Conservation (phyloP, 2,329 filamentous ascomycete genomes). For the Thermoascus crustaceus region DNA sequence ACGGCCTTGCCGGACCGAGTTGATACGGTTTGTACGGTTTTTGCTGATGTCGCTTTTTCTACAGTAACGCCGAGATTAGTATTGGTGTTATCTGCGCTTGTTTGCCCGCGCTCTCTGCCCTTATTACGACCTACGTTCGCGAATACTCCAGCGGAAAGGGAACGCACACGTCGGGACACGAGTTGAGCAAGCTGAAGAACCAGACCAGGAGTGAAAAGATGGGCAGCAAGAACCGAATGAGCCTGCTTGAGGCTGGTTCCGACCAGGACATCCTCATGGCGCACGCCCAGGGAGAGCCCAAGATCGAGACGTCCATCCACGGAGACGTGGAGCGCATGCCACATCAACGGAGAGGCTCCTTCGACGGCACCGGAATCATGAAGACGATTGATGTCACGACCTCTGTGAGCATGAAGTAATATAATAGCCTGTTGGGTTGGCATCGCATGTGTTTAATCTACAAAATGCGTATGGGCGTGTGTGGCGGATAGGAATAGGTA, state of each 20-base stretch:
- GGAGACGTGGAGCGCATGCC: conserved; percentile 7
- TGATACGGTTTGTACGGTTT: conserved; percentile 15
- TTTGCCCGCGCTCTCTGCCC: conserved; percentile 29
- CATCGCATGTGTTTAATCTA: no score
- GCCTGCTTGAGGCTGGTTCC: conserved; percentile 11
- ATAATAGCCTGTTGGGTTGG: no score
- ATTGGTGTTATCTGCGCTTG: conserved; percentile 36
- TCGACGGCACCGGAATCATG: conserved; percentile 18
- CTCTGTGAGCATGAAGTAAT: conserved; percentile 11
- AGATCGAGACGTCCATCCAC: conserved; percentile 20
- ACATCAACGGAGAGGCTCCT: conserved; percentile 1
- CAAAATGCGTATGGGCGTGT: no score
- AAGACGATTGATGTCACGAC: conserved; percentile 22
- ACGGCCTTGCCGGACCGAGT: neutral
- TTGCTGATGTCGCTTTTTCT: conserved; percentile 17
- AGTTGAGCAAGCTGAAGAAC: conserved; percentile 14
- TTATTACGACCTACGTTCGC: conserved; percentile 25
- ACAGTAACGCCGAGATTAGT: conserved; percentile 32
- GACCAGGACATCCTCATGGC: conserved; percentile 21
- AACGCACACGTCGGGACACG: conserved; percentile 13
- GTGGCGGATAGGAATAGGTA: no score
- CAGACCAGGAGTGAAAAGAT: conserved; percentile 8
- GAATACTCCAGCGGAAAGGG: conserved; percentile 20
- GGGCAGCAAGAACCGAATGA: conserved; percentile 11
- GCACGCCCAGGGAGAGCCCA: conserved; percentile 18